A percentile compares a stretch with the other conserved stretches of the same genome.
These are phyloP conservation scores for Aleurites moluccanus DNA, from an alignment of 441 rosid genomes.

Conservation along the genomic window DNA sequence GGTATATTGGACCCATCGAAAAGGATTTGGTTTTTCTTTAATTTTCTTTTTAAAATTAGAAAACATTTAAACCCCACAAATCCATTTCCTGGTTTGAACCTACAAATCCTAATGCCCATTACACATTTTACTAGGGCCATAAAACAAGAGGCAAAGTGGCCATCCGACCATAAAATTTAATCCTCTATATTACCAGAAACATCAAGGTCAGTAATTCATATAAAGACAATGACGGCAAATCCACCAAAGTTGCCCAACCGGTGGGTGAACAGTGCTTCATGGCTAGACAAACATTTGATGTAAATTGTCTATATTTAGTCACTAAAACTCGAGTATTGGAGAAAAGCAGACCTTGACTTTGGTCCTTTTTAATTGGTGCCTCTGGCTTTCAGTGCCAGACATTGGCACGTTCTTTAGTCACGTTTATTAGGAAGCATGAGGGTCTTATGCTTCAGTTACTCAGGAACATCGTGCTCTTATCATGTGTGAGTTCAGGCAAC, in stretches of 20 bases:
- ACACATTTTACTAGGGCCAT: neutral
- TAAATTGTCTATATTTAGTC: slow-evolving; percentile 2
- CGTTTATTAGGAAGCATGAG: neutral
- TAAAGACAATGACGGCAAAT: neutral
- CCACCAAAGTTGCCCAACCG: neutral
- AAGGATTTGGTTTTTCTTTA: too few species aligned
- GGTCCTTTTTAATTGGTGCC: neutral
- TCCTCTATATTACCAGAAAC: neutral
- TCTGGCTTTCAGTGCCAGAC: slow-evolving; percentile 9
- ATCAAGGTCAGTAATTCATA: neutral
- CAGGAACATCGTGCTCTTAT: slow-evolving; percentile 14
- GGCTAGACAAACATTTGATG: neutral
- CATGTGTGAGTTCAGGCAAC: neutral
- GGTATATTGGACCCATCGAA: too few species aligned
- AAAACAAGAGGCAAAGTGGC: neutral
- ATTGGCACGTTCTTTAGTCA: neutral
- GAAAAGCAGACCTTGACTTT: neutral
- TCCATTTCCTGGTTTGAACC: neutral
- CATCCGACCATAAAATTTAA: neutral
- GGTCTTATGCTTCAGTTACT: slow-evolving; percentile 2
- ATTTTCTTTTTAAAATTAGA: too few species aligned
- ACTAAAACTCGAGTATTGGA: too few species aligned
- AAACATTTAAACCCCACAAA: neutral
- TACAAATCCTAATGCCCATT: neutral
- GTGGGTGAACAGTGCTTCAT: neutral